phyloP scores from a whole-genome alignment of 2,329 filamentous ascomycete species.

The Fusarium piperis region DNA sequence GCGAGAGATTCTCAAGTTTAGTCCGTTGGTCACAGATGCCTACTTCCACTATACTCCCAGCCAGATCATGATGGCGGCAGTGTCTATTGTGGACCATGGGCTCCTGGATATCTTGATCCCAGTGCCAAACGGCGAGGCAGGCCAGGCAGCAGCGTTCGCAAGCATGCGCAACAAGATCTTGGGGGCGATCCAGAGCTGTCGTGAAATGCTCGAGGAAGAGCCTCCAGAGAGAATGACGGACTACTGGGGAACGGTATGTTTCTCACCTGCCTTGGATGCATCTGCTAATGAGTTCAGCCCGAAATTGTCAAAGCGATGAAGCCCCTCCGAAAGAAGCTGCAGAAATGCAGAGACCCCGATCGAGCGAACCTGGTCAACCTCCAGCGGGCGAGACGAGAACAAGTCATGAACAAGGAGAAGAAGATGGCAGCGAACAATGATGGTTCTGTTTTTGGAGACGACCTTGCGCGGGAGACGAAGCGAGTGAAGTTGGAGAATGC shows the following conservation, averaged over 20 bases:
- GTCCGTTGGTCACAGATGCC: slow-evolving; percentile 88
- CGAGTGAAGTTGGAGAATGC: slow-evolving; percentile 57
- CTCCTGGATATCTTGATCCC: slow-evolving; percentile 63
- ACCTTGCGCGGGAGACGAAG: slow-evolving; percentile 53
- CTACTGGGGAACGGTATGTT: slow-evolving; percentile 63
- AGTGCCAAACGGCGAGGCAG: slow-evolving; percentile 43
- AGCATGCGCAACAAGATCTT: slow-evolving; percentile 59
- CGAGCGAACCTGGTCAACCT: slow-evolving; percentile 76
- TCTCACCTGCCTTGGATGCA: too few species aligned
- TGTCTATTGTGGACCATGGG: slow-evolving; percentile 77
- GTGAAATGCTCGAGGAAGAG: slow-evolving; percentile 65
- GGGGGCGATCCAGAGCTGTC: slow-evolving; percentile 59
- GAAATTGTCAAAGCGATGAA: slow-evolving; percentile 60
- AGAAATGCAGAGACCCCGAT: slow-evolving; percentile 77
- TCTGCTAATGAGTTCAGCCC: slow-evolving; percentile 46
- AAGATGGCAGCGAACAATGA: slow-evolving; percentile 53
- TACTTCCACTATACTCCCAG: slow-evolving; percentile 96
- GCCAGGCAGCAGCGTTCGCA: slow-evolving; percentile 34
- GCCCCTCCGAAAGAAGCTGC: slow-evolving; percentile 74
- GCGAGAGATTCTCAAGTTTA: slow-evolving; percentile 77
- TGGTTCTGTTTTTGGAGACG: slow-evolving; percentile 57
- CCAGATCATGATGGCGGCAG: slow-evolving; percentile 88
- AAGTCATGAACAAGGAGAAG: slow-evolving; percentile 57
- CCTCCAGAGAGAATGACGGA: slow-evolving; percentile 64
- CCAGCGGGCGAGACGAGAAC: slow-evolving; percentile 70